Percentiles rank a stretch among this genome's conserved stretches.
These are phyloP conservation scores for Colletotrichum horii DNA, from an alignment of 2,329 filamentous ascomycete genomes.

Conservation along the genomic window DNA sequence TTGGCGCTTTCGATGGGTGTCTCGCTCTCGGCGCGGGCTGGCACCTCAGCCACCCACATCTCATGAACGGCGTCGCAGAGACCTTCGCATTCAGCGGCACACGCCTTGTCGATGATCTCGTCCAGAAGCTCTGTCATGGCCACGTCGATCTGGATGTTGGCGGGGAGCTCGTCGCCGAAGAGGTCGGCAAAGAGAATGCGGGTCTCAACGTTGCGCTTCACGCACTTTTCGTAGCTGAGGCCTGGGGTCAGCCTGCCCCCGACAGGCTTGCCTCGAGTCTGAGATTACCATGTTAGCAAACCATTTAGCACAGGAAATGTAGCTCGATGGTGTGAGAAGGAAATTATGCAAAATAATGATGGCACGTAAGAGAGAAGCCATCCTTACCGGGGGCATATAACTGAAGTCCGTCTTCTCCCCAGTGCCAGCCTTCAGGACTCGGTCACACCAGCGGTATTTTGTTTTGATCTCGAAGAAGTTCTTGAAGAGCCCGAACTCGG, in stretches of 20 bases:
- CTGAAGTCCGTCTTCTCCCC: slow-evolving; percentile 40
- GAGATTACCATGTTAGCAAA: neutral
- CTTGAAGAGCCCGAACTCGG: slow-evolving; percentile 57
- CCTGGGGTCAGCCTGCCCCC: neutral
- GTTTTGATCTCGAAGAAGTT: slow-evolving; percentile 64
- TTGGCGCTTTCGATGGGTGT: neutral
- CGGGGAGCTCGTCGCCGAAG: slow-evolving; percentile 15
- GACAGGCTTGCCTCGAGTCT: slow-evolving; percentile 20
- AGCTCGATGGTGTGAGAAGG: neutral
- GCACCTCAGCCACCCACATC: rapidly evolving
- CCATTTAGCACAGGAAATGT: neutral
- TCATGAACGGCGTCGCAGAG: neutral
- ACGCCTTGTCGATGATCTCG: neutral
- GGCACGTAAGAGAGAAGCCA: neutral
- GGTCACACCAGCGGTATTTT: slow-evolving; percentile 63
- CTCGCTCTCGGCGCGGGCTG: neutral
- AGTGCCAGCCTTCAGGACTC: slow-evolving; percentile 42
- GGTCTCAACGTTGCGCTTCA: neutral
- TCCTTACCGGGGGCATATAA: slow-evolving; percentile 53
- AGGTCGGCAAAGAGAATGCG: slow-evolving; percentile 2
- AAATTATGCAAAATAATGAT: neutral
- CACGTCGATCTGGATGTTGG: neutral
- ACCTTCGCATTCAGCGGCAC: neutral
- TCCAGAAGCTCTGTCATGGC: neutral
- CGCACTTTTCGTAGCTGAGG: neutral